A percentile compares a stretch with the other conserved stretches of the same genome.
phyloP scores from a whole-genome alignment of 352 stramenopile species.

The Phytophthora sp. region DNA sequence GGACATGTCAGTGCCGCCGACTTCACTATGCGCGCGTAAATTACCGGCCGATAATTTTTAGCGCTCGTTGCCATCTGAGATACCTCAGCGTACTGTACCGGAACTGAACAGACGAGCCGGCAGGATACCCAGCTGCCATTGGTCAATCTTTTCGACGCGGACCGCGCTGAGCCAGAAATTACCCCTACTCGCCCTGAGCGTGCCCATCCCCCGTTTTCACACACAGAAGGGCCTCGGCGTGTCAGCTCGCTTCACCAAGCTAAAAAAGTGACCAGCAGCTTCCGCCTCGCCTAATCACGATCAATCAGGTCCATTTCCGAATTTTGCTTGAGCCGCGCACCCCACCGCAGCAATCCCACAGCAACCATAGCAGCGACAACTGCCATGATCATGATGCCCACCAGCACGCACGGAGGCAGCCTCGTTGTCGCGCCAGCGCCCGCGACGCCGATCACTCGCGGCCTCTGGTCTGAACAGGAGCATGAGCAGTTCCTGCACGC shows the following conservation, averaged over 20 bases:
- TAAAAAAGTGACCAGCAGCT: conserved; percentile 36
- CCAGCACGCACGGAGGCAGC: conserved; percentile 25
- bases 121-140: conserved; percentile 40
- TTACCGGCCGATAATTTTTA: conserved; percentile 44
- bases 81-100: conserved; percentile 30
- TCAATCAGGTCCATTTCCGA: conserved; percentile 45
- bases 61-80: conserved; percentile 33
- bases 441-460: conserved; percentile 52
- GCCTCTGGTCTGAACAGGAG: conserved; percentile 77
- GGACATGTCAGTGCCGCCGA: neutral
- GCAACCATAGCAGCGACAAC: conserved; percentile 19
- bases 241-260: conserved; percentile 33
- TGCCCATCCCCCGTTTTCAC: conserved; percentile 33
- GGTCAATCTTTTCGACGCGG: conserved; percentile 31
- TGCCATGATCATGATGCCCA: conserved; percentile 43
- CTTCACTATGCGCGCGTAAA: conserved; percentile 22
- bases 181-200: conserved; percentile 22
- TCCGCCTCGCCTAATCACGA: too few relatives aligned
- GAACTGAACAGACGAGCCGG: conserved; percentile 36
- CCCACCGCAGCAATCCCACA: conserved; percentile 17
- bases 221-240: conserved; percentile 26
- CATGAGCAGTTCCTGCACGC: conserved; percentile 85
- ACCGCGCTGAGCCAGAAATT: conserved; percentile 40
- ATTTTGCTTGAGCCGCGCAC: conserved; percentile 42
- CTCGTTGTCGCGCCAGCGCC: conserved; percentile 29